Evolutionary conservation across 1,139 yeast genomes (phyloP).

Genomic region (Saccharomyces hybrid): DNA sequence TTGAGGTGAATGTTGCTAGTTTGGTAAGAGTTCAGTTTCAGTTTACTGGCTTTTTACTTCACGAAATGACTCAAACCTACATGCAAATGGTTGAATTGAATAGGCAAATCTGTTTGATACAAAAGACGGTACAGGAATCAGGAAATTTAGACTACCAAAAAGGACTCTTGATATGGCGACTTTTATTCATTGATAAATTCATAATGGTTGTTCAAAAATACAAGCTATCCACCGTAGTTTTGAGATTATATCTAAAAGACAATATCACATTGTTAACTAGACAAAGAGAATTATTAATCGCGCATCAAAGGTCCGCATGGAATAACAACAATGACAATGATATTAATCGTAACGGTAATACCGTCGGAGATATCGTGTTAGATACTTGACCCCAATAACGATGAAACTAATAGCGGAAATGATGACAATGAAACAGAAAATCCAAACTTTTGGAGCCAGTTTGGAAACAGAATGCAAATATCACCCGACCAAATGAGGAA

Average conservation of each 20-base stretch:
- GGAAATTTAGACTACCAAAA: conserved; percentile 18
- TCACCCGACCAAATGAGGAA: conserved; percentile 24
- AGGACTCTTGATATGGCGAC: conserved; percentile 28
- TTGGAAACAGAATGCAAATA: conserved; percentile 19
- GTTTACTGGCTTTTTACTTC: conserved; percentile 31
- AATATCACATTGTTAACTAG: conserved; percentile 30
- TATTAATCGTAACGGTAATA: conserved; percentile 3
- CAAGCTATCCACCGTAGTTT: conserved; percentile 28
- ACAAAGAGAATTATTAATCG: conserved; percentile 29
- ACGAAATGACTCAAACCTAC: conserved; percentile 31
- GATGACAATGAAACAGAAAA: conserved; percentile 13
- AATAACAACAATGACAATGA: conserved; percentile 3
- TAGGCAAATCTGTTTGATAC: conserved; percentile 26
- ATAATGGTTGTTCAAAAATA: conserved; percentile 25
- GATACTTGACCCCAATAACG: conserved; percentile 1
- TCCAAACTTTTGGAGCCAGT: conserved; percentile 16
- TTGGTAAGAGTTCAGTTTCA: conserved; percentile 32
- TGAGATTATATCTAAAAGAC: conserved; percentile 29
- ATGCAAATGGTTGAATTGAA: conserved; percentile 29
- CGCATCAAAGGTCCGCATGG: conserved; percentile 23
- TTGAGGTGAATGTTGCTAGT: conserved; percentile 33
- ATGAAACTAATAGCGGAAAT: background rate
- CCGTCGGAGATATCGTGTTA: conserved; percentile 3
- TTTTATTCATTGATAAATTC: conserved; percentile 25
- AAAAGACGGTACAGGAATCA: conserved; percentile 20